Evolutionary conservation across 192 early-diverging fungal genomes (phyloP), one percentile per base, ranked within the genome.

Genomic region (Pilobolus umbonatus): DNA sequence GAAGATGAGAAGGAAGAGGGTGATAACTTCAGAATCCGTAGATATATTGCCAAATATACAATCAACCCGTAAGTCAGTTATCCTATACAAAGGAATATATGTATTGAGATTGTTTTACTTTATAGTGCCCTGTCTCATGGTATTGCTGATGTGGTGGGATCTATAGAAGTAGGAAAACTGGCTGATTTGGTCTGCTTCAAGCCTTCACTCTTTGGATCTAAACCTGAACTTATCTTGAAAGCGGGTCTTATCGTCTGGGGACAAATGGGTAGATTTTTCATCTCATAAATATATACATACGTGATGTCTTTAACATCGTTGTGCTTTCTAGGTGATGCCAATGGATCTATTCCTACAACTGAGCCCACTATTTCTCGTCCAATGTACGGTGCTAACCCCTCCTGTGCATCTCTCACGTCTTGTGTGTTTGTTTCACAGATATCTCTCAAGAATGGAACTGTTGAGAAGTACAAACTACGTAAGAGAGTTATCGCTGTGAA

Each of bases 11-110:
- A 71, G 31, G 78, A 76, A 2, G 71, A 68, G 15, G 85, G 83
- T 2, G 94, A 98, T 36, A 98, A 98, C 64, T 93, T 90, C 74
- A 75, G 93, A 38, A 89, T 92, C 63, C 81, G 81, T 64, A 80
- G 96, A 14, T 98, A 96, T 64, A 81, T 98, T 64, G 90, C 96
- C 21, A 98, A 98, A 72, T 98, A 98, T 70, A 96, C 96, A 1
- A 92, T 98, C 69, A 98, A 98, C 68, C 92, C 93, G 77, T 91
- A 80, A 80, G 87, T 30, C 71, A 57, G 24, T 12, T 14, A 36
- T 12, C 14, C 6, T 12, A 32, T 21, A 38, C 19, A 54, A 17
- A 1, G 38, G 22, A 5, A 31, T 5, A 12, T 5, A 11, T 4
- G 14, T 38, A 6, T 38, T 3, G 24, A 36, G 4, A 36, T 24